phyloP scores from a whole-genome alignment of 2,329 filamentous ascomycete species.

The Helicocarpus griseus region DNA sequence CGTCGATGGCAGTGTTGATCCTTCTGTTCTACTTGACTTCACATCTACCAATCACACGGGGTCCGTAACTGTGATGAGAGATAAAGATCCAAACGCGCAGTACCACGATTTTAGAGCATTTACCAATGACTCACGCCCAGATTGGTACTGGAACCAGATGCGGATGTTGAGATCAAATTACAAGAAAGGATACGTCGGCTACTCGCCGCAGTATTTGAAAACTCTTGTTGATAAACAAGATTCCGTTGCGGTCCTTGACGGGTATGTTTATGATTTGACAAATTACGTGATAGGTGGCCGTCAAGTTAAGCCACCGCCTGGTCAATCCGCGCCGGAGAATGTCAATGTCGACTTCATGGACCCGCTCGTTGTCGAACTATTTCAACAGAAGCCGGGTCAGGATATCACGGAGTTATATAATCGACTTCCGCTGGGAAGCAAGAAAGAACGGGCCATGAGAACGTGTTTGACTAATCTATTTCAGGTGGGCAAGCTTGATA shows the following conservation, averaged over 20 bases:
- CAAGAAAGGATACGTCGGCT: constrained; percentile 81
- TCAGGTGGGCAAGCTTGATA: constrained; percentile 86
- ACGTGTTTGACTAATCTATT: constrained; percentile 97
- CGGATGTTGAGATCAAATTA: constrained; percentile 64
- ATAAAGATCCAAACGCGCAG: constrained; percentile 59
- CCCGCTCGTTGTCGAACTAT: constrained; percentile 60
- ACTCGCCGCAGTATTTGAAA: constrained; percentile 65
- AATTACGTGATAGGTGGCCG: constrained; percentile 71
- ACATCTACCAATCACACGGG: constrained; percentile 65
- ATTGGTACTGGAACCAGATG: constrained; percentile 92
- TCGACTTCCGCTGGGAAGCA: constrained; percentile 46
- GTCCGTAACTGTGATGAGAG: constrained; percentile 54
- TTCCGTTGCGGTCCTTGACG: constrained; percentile 67
- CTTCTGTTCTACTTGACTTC: constrained; percentile 76
- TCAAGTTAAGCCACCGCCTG: constrained; percentile 47
- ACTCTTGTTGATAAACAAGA: constrained; percentile 57
- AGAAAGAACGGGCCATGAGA: constrained; percentile 47
- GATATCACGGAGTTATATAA: constrained; percentile 83
- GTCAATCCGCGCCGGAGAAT: constrained; percentile 38
- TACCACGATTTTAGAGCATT: constrained; percentile 92
- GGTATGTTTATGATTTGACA: constrained; percentile 80
- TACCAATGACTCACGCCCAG: constrained; percentile 69
- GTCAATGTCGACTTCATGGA: constrained; percentile 73
- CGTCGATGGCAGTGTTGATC: constrained; percentile 54
- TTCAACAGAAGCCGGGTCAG: constrained; percentile 62